phyloP scores from a whole-genome alignment of 331 rosid genomes.

The Phaseolus coccineus region DNA sequence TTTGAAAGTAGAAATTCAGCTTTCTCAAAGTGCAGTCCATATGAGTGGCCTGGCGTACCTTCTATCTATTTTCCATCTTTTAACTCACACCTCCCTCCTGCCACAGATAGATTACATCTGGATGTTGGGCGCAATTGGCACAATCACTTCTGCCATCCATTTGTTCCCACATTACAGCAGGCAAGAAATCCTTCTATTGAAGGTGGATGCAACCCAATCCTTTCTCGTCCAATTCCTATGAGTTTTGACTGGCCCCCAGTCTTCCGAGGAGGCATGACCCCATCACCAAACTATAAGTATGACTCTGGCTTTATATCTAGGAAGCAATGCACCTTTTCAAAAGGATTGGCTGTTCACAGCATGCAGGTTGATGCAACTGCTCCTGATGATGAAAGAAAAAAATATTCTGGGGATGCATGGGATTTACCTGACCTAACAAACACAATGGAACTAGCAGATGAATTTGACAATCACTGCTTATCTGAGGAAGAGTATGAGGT shows the following conservation, averaged over 20 bases:
- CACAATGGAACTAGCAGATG: slow-evolving; percentile 75
- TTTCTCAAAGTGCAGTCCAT: slow-evolving; percentile 68
- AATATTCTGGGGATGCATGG: slow-evolving; percentile 70
- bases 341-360: slow-evolving; percentile 65
- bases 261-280: slow-evolving; percentile 75
- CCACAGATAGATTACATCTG: slow-evolving; percentile 95
- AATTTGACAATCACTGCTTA: slow-evolving; percentile 85
- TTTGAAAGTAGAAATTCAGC: slow-evolving; percentile 62
- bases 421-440: slow-evolving; percentile 73
- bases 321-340: slow-evolving; percentile 71
- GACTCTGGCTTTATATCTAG: slow-evolving; percentile 82
- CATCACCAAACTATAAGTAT: slow-evolving; percentile 68
- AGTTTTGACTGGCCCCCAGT: slow-evolving; percentile 99
- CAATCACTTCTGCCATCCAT: slow-evolving; percentile 86
- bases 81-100: slow-evolving; percentile 86
- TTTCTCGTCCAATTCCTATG: slow-evolving; percentile 76
- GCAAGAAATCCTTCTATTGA: slow-evolving; percentile 68
- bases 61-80: slow-evolving; percentile 76
- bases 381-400: slow-evolving; percentile 73
- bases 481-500: slow-evolving; percentile 97
- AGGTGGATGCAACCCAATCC: slow-evolving; percentile 73
- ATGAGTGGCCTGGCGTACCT: slow-evolving; percentile 95
- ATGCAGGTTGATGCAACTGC: slow-evolving; percentile 62
- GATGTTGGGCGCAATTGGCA: slow-evolving; percentile 98
- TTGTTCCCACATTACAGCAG: slow-evolving; percentile 77